Percentiles rank a stretch among this genome's conserved stretches.
phyloP scores from a whole-genome alignment of 208 protist species.

The Porcisia deanei region DNA sequence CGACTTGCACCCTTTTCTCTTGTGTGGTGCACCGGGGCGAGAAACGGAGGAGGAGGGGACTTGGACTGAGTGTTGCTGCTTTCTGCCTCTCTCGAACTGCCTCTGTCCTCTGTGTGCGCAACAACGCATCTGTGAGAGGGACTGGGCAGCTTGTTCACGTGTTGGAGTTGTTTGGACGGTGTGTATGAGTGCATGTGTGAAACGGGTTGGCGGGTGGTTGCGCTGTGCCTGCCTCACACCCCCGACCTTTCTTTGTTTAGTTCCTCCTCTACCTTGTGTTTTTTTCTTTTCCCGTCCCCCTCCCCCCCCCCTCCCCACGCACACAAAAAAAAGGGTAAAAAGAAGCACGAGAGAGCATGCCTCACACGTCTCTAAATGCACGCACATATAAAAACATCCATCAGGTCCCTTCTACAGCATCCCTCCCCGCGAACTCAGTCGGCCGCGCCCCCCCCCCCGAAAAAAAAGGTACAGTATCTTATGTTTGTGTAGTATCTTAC shows the following conservation, averaged over 20 bases:
- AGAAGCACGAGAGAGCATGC: neutral
- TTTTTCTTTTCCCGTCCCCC: neutral
- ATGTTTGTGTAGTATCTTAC: neutral
- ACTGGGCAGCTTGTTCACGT: neutral
- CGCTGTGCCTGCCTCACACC: too few species aligned
- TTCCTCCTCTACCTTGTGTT: neutral
- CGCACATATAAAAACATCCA: neutral
- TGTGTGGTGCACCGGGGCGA: neutral
- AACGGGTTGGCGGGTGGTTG: too few species aligned
- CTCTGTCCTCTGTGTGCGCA: neutral
- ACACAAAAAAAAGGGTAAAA: neutral
- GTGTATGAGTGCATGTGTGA: neutral
- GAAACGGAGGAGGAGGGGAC: neutral
- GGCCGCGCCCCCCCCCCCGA: neutral
- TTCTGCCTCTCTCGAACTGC: neutral
- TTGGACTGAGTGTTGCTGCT: neutral
- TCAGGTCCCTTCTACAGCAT: neutral
- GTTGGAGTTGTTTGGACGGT: neutral
- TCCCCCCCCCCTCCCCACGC: neutral
- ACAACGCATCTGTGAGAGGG: neutral
- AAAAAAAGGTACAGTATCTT: neutral
- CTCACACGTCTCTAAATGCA: neutral
- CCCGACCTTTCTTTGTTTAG: too few species aligned
- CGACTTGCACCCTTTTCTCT: neutral
- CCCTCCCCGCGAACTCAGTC: neutral